These are phyloP conservation scores for Colletotrichum sp. DNA, from an alignment of 2,329 filamentous ascomycete genomes.

Conservation along the genomic window DNA sequence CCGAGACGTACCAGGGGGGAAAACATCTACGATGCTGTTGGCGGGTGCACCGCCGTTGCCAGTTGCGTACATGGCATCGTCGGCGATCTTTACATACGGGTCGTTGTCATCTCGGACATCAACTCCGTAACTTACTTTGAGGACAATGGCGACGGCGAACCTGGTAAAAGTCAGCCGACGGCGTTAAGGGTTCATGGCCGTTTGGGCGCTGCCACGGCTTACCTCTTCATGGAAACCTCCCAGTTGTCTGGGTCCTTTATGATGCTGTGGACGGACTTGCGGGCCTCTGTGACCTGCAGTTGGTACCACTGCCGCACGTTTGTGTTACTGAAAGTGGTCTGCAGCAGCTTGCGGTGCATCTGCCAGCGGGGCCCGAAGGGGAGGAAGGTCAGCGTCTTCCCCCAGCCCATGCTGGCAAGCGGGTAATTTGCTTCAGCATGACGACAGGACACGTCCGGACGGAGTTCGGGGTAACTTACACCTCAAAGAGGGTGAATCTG, in stretches of 20 bases:
- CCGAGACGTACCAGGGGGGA: slow-evolving; percentile 40
- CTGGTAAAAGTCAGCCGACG: slow-evolving; percentile 16
- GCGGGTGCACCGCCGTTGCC: slow-evolving; percentile 35
- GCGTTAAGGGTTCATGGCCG: background rate
- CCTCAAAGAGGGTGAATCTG: slow-evolving; percentile 46
- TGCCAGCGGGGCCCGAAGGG: slow-evolving; percentile 45
- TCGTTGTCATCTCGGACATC: slow-evolving; percentile 32
- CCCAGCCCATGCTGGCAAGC: slow-evolving; percentile 46
- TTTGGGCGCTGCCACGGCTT: background rate
- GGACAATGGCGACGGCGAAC: slow-evolving; percentile 34
- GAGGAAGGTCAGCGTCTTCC: slow-evolving; percentile 50
- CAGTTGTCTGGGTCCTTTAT: slow-evolving; percentile 23
- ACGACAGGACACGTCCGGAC: background rate
- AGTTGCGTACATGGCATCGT: slow-evolving; percentile 28
- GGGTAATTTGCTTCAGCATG: background rate
- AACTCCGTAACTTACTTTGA: slow-evolving; percentile 36
- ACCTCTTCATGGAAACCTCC: slow-evolving; percentile 23
- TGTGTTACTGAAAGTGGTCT: slow-evolving; percentile 45
- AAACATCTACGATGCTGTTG: slow-evolving; percentile 50
- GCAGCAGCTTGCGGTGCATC: slow-evolving; percentile 49
- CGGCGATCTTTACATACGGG: slow-evolving; percentile 29
- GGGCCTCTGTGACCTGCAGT: slow-evolving; percentile 35
- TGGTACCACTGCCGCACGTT: slow-evolving; percentile 36
- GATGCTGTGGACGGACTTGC: slow-evolving; percentile 30
- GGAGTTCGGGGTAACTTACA: slow-evolving; percentile 19